A percentile compares a stretch with the other conserved stretches of the same genome.
These are phyloP conservation scores for Coemansia sp. DNA, from an alignment of 192 early-diverging fungal species.

Conservation along the genomic window DNA sequence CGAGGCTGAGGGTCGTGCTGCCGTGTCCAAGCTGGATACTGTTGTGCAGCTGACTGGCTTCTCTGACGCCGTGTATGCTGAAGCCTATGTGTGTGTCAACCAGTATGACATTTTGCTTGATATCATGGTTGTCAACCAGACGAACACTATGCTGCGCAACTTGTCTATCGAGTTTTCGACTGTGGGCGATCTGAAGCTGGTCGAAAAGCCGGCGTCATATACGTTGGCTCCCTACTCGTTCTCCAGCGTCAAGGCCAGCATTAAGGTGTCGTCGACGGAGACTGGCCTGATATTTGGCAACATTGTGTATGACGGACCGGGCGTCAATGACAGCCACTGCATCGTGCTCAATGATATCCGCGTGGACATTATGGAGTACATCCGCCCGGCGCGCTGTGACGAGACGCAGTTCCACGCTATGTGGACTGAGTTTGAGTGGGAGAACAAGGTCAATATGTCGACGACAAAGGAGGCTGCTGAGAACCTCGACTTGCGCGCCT, in stretches of 20 bases:
- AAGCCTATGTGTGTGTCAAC: constrained; percentile 96
- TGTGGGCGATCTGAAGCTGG: constrained; percentile 95
- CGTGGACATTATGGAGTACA: constrained; percentile 99
- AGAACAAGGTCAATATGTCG: constrained; percentile 99
- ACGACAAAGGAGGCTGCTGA: constrained; percentile 77
- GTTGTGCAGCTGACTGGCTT: constrained; percentile 97
- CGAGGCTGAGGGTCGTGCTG: constrained; percentile 70
- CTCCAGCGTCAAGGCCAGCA: constrained; percentile 94
- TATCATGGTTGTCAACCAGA: constrained; percentile 98
- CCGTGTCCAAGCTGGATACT: constrained; percentile 90
- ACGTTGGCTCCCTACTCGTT: constrained; percentile 91
- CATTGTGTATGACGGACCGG: constrained; percentile 97
- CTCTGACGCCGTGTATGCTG: constrained; percentile 98
- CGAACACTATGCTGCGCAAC: constrained; percentile 92
- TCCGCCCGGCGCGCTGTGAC: constrained; percentile 88
- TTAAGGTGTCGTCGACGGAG: constrained; percentile 99
- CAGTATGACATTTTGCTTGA: constrained; percentile 98
- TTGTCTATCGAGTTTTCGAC: constrained; percentile 98
- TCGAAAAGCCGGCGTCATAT: constrained; percentile 89
- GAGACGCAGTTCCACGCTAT: constrained; percentile 96
- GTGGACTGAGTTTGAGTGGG: constrained; percentile 99
- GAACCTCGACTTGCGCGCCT: constrained; percentile 79
- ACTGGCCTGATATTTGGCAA: constrained; percentile 98
- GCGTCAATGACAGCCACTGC: constrained; percentile 86
- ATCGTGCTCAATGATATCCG: constrained; percentile 98